Percentiles rank a stretch among this genome's conserved stretches.
Conservation (phyloP, 805 yeast genomes). For the Grigorovia yakushimaensis region DNA sequence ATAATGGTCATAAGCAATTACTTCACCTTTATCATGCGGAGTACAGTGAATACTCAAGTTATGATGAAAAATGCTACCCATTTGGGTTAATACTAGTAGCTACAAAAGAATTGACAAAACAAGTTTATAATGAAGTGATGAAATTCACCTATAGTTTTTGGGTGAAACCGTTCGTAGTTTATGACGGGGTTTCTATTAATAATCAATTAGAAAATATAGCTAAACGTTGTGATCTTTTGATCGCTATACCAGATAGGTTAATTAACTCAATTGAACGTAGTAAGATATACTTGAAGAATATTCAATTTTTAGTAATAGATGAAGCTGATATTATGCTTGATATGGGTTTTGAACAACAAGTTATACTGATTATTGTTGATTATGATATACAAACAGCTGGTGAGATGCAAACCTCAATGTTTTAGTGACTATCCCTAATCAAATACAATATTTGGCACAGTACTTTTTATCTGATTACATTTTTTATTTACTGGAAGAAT, state of each 20-base stretch:
- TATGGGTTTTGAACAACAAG: constrained; percentile 99
- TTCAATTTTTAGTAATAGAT: constrained; percentile 86
- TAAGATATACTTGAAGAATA: constrained; percentile 72
- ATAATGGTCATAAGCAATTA: constrained; percentile 85
- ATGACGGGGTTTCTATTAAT: constrained; percentile 95
- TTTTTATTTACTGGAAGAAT: constrained; percentile 96
- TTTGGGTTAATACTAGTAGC: constrained; percentile 93
- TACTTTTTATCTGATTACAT: constrained; percentile 93
- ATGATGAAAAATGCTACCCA: constrained; percentile 87
- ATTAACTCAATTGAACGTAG: constrained; percentile 93
- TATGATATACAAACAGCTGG: constrained; percentile 92
- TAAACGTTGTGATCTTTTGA: constrained; percentile 88
- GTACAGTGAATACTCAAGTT: too few relatives aligned
- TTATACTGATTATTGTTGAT: constrained; percentile 91
- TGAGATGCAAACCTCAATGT: constrained; percentile 92
- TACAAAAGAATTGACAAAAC: constrained; percentile 95
- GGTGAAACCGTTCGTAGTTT: constrained; percentile 92
- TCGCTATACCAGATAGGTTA: constrained; percentile 98
- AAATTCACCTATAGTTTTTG: constrained; percentile 96
- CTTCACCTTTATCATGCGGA: too few relatives aligned
- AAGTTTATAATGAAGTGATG: constrained; percentile 88
- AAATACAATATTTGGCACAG: constrained; percentile 90
- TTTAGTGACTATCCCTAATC: constrained; percentile 98
- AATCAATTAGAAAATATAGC: constrained; percentile 76
- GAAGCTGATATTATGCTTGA: constrained; percentile 99